Percentiles rank a stretch among this genome's conserved stretches.
Evolutionary conservation across 352 stramenopile genomes (phyloP).

Genomic region (Phytophthora pseudosyringae): DNA sequence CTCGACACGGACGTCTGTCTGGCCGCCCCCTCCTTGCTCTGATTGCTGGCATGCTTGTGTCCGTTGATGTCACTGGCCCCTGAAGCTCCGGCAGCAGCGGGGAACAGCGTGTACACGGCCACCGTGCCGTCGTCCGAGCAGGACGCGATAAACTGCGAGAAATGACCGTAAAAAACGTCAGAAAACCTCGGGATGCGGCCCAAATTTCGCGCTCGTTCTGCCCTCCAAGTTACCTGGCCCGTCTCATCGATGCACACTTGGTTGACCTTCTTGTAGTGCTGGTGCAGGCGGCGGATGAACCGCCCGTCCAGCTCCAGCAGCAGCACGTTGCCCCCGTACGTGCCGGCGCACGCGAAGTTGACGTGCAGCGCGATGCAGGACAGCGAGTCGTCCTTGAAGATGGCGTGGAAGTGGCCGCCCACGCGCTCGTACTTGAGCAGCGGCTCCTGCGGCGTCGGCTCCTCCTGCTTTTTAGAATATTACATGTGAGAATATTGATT

Average conservation of each 20-base stretch:
- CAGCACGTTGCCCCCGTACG: conserved; percentile 83
- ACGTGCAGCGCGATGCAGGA: conserved; percentile 84
- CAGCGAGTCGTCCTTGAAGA: conserved; percentile 89
- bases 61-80: conserved; percentile 24
- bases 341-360: conserved; percentile 79
- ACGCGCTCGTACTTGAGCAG: conserved; percentile 90
- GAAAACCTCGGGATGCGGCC: neutral
- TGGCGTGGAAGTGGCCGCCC: conserved; percentile 83
- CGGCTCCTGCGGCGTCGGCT: conserved; percentile 47
- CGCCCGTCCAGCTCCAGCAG: conserved; percentile 77
- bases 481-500: conserved; percentile 17
- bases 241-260: conserved; percentile 87
- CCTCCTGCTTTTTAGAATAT: conserved; percentile 14
- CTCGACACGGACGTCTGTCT: conserved; percentile 60
- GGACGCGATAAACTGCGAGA: conserved; percentile 77
- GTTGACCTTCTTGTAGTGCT: conserved; percentile 91
- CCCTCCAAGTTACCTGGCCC: conserved; percentile 53
- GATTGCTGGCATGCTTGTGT: conserved; percentile 30
- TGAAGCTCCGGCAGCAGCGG: conserved; percentile 22
- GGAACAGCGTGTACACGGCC: conserved; percentile 78
- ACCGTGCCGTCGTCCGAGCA: conserved; percentile 88
- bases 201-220: neutral
- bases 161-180: conserved; percentile 5
- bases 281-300: conserved; percentile 83
- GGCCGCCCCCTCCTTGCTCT: conserved; percentile 7